A percentile compares a stretch with the other conserved stretches of the same genome.
These are phyloP conservation scores for Eucalyptus marginata DNA, from an alignment of 345 rosid genomes.

Conservation along the genomic window DNA sequence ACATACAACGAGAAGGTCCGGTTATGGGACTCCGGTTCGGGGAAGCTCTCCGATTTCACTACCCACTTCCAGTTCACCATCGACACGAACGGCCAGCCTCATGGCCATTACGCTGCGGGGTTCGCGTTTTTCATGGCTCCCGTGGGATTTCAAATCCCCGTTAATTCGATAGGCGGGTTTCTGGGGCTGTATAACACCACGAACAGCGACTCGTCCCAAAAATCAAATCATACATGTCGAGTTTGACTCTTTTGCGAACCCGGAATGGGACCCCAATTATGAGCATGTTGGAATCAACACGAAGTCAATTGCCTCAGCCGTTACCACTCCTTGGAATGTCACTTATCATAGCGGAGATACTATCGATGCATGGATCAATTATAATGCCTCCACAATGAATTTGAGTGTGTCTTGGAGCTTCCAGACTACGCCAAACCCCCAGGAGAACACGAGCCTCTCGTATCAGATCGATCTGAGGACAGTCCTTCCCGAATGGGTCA, in stretches of 20 bases:
- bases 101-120: not conserved
- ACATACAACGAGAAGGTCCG: conserved; percentile 1
- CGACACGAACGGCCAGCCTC: not conserved
- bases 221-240: conserved; percentile 6
- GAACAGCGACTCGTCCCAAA: not conserved
- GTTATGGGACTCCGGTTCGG: conserved; percentile 7
- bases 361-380: conserved; percentile 6
- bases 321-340: conserved; percentile 16
- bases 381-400: conserved; percentile 21
- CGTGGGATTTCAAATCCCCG: conserved; percentile 7
- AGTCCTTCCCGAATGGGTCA: conserved; percentile 24
- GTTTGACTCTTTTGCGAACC: conserved; percentile 8
- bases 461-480: conserved; percentile 27
- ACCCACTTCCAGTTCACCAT: conserved; percentile 10
- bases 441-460: conserved; percentile 17
- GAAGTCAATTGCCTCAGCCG: conserved; percentile 7
- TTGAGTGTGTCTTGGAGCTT: conserved; percentile 41
- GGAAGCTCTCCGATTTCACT: conserved; percentile 9
- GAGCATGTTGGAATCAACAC: conserved; percentile 15
- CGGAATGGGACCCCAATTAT: conserved; percentile 9
- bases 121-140: conserved; percentile 21
- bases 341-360: conserved; percentile 10
- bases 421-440: not conserved
- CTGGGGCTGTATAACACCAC: conserved; percentile 11
- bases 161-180: conserved; percentile 14